Conservation (phyloP, 176 grass and related monocot genomes). For the Avena atlantica region DNA sequence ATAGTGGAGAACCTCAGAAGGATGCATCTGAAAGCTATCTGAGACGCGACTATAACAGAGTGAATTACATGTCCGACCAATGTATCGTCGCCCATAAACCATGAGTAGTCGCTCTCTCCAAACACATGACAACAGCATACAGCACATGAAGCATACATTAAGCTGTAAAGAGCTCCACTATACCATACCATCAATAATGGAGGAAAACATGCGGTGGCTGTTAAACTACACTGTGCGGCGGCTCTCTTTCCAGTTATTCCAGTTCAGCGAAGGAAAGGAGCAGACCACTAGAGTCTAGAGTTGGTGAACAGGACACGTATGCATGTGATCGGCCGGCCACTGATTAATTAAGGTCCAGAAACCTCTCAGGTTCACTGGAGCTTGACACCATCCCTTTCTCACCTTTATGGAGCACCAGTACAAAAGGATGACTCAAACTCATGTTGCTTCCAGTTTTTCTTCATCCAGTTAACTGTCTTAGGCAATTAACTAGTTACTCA, state of each 20-base stretch:
- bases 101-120: slow-evolving; percentile 34
- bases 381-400: slow-evolving; percentile 44
- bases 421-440: slow-evolving; percentile 42
- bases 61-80: neutral
- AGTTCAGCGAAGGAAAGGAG: slow-evolving; percentile 49
- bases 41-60: neutral
- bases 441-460: slow-evolving; percentile 15
- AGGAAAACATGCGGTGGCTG: slow-evolving; percentile 46
- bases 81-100: neutral
- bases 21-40: neutral
- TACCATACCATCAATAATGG: slow-evolving; percentile 38
- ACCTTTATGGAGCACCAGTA: slow-evolving; percentile 25
- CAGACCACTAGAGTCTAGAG: slow-evolving; percentile 32
- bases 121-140: slow-evolving; percentile 40
- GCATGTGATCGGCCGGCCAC: slow-evolving; percentile 19
- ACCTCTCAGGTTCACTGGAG: slow-evolving; percentile 28
- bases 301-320: slow-evolving; percentile 40
- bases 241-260: slow-evolving; percentile 49
- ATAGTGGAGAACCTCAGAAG: neutral
- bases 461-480: neutral
- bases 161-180: slow-evolving; percentile 28
- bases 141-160: slow-evolving; percentile 25
- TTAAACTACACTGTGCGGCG: slow-evolving; percentile 41
- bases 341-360: slow-evolving; percentile 37
- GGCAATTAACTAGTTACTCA: too few species aligned